These are phyloP conservation scores for Scedosporium boydii DNA, from an alignment of 2,329 filamentous ascomycete species.

Conservation along the genomic window DNA sequence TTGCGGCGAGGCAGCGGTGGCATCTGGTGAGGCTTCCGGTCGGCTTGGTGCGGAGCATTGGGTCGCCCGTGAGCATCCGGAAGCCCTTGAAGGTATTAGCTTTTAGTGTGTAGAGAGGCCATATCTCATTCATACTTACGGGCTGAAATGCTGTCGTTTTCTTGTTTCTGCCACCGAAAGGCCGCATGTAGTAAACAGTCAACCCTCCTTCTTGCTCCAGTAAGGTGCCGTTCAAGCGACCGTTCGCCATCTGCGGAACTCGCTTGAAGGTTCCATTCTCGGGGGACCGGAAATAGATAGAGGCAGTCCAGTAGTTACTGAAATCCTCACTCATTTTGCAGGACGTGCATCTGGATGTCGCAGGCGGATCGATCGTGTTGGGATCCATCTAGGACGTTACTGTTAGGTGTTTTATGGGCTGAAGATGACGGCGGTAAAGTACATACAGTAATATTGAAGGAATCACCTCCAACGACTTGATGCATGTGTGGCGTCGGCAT, in stretches of 20 bases:
- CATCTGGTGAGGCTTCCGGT: slow-evolving; percentile 17
- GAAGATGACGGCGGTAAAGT: not conserved
- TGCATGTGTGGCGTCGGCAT: slow-evolving; percentile 26
- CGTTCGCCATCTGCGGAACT: slow-evolving; percentile 52
- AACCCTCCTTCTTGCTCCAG: slow-evolving; percentile 33
- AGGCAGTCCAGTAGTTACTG: slow-evolving; percentile 24
- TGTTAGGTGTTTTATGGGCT: too few relatives aligned
- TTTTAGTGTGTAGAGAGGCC: not conserved
- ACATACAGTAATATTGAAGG: slow-evolving; percentile 20
- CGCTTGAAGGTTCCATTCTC: slow-evolving; percentile 43
- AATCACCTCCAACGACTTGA: slow-evolving; percentile 30
- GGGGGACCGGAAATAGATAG: slow-evolving; percentile 21
- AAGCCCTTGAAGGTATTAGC: slow-evolving; percentile 23
- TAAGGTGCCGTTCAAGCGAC: slow-evolving; percentile 17
- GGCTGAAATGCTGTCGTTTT: slow-evolving; percentile 10
- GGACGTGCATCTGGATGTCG: slow-evolving; percentile 8
- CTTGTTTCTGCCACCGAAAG: slow-evolving; percentile 18
- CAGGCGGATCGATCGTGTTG: not conserved
- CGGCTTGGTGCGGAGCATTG: slow-evolving; percentile 21
- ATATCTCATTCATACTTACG: slow-evolving; percentile 27
- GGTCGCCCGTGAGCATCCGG: slow-evolving; percentile 35
- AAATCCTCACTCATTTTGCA: slow-evolving; percentile 24
- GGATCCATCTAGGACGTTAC: not conserved
- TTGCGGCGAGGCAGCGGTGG: slow-evolving; percentile 20
- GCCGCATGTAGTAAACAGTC: slow-evolving; percentile 31